Evolutionary conservation across 805 yeast species (phyloP).

Genomic region (Hanseniaspora vineae): DNA sequence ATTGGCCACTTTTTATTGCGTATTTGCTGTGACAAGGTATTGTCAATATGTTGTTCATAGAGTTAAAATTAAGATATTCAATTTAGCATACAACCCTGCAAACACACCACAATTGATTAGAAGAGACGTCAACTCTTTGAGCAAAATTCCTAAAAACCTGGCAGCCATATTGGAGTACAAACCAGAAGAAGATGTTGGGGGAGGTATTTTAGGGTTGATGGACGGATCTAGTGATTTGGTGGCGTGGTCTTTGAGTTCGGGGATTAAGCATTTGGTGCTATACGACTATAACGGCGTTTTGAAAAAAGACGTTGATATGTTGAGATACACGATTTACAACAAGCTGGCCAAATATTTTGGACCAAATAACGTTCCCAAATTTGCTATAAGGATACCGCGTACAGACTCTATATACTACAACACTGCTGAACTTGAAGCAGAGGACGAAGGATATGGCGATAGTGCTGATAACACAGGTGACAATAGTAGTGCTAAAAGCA

Average conservation of each 20-base stretch:
- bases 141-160: conserved; percentile 66
- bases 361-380: conserved; percentile 48
- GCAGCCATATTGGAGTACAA: conserved; percentile 66
- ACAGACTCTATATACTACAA: conserved; percentile 33
- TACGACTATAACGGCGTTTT: conserved; percentile 72
- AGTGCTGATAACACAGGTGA: conserved; percentile 17
- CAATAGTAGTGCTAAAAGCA: conserved; percentile 8
- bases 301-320: conserved; percentile 39
- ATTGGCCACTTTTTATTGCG: conserved; percentile 38
- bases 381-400: conserved; percentile 56
- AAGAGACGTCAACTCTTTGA: conserved; percentile 59
- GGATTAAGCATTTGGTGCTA: conserved; percentile 55
- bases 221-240: conserved; percentile 64
- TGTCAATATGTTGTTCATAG: conserved; percentile 39
- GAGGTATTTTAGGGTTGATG: conserved; percentile 74
- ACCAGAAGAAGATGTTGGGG: conserved; percentile 73
- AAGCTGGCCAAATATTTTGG: conserved; percentile 67
- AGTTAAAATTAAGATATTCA: conserved; percentile 42
- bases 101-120: conserved; percentile 78
- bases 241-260: conserved; percentile 88
- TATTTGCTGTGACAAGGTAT: conserved; percentile 44
- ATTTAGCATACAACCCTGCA: conserved; percentile 53
- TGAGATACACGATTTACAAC: conserved; percentile 42
- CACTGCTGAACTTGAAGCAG: neutral
- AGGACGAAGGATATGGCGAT: conserved; percentile 5